Percentiles rank a stretch among this genome's conserved stretches.
These are phyloP conservation scores for Sungouiella blattae DNA, from an alignment of 805 yeast genomes.

Conservation along the genomic window DNA sequence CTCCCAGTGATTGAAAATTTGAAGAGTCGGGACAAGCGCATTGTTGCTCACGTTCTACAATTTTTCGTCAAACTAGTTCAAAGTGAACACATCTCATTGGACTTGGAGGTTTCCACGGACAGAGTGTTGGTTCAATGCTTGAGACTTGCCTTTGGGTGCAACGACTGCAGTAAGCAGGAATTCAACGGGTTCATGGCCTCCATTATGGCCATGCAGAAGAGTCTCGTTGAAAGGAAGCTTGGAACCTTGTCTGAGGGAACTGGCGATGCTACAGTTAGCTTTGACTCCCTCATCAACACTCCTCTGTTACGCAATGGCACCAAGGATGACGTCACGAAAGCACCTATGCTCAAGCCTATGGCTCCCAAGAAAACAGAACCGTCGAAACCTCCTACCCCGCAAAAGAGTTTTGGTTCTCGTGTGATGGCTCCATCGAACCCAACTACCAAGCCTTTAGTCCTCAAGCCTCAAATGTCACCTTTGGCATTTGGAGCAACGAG, in stretches of 20 bases:
- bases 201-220: constrained; percentile 7
- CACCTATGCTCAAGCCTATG: constrained; percentile 19
- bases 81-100: constrained; percentile 24
- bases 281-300: constrained; percentile 29
- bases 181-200: constrained; percentile 26
- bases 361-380: constrained; percentile 5
- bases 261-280: constrained; percentile 9
- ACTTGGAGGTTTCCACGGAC: constrained; percentile 13
- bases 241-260: constrained; percentile 1
- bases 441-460: background rate
- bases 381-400: background rate
- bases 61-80: constrained; percentile 52
- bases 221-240: constrained; percentile 6
- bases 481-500: constrained; percentile 25
- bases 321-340: constrained; percentile 21
- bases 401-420: background rate
- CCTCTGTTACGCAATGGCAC: constrained; percentile 23
- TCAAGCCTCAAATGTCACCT: constrained; percentile 5
- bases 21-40: constrained; percentile 71
- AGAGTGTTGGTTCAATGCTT: constrained; percentile 15
- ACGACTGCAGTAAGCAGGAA: constrained; percentile 33
- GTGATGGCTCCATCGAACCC: background rate
- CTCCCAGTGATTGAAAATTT: constrained; percentile 74
- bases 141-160: constrained; percentile 35
- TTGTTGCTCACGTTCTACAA: constrained; percentile 50